Evolutionary conservation across 1,139 yeast species (phyloP), one percentile per base, ranked within the genome.

Genomic region (Candida frijolesensis): DNA sequence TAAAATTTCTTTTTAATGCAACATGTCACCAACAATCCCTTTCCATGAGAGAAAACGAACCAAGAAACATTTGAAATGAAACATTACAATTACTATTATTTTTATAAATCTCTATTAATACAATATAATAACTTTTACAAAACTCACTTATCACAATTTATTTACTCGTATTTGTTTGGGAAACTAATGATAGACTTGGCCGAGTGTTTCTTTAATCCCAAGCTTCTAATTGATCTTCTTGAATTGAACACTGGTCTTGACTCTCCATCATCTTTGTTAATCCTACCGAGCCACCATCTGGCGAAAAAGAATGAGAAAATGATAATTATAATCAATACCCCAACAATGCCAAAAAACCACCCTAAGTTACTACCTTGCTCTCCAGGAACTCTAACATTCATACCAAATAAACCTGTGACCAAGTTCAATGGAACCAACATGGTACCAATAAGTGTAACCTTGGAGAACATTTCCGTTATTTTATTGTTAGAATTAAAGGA

Each of bases 381-480:
- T 12, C 97, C 97, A 0, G 98, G 98, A 18, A 92, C 91, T 16
- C 63, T 69, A 15, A 94, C 98, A 67, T 94, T 94, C 99, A 94
- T 94, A 60, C 99, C 98, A 69, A 92, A 94, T 55, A 92, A 67
- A 66, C 98, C 97, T 1, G 98, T 91, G 35, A 94, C 80, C 56
- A 94, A 74, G 65, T 92, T 94, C 77, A 92, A 79, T 9, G 98
- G 98, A 57, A 94, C 87, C 44, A 94, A 75, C 61, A 92, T 79
- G 0, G 98, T 92, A 79, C 98, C 98, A 46, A 94, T 75, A 51
- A 94, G 67, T 0, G 98, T 92, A 18, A 92, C 96, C 64, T 89
- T 88, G 30, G 96, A 89, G 54, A 94, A 78, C 80, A 92, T 87
- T 60, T 84, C 87, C 1, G 97, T 90, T 38, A 89, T 90, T 59